Base-by-base conservation (phyloP, 768 basidiomycete genomes). In the Phlebiopsis flavidoalba region DNA sequence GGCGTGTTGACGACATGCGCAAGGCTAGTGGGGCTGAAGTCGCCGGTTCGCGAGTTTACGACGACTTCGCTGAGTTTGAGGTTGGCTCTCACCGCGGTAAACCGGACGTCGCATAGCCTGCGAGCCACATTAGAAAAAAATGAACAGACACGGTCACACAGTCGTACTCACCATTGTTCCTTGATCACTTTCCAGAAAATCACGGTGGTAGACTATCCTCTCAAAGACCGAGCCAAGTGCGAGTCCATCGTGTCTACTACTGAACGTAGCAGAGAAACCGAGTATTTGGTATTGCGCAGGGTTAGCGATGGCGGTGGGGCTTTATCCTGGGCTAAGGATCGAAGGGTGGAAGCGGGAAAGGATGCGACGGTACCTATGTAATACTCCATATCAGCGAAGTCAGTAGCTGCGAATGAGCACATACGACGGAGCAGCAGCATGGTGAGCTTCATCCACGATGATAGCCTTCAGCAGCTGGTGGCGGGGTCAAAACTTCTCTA, bases 241-340 rank as follows among this genome's bases (percentile, higher is more conserved):
- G 1, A 95, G 77, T 5, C 93, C 91, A 65, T 98, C 96, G 64
- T 95, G 91, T 31, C 96, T 82, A 31, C n/a, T n/a, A 64, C 86
- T 88, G 75, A 97, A 97, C 0, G 96, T 98, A 1, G 96, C 96
- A 57, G 93, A 94, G 70, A 98, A 97, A 0, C 95, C 96, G 49
- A 98, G 80, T 54, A 97, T 86, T 2, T 95, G 93, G 26, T 95
- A 83, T 31, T 31, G 26, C 47, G 76, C 75, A 67, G 84, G 77
- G 12, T 71, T 69, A 43, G 75, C 71, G 48, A 59, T 24, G 76
- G 77, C 48, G 77, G 70, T n/a, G 69, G 57, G 56, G 78, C 70
- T 50, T 50, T 70, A 63, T 69, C 87, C 80, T 24, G 86, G 84
- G 61, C 77, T 79, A 57, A 78, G 76, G 54, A 90, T 83, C n/a